A percentile compares a stretch with the other conserved stretches of the same genome.
Conservation (phyloP, 192 early-diverging fungal genomes). For the Glomus cerebriforme region DNA sequence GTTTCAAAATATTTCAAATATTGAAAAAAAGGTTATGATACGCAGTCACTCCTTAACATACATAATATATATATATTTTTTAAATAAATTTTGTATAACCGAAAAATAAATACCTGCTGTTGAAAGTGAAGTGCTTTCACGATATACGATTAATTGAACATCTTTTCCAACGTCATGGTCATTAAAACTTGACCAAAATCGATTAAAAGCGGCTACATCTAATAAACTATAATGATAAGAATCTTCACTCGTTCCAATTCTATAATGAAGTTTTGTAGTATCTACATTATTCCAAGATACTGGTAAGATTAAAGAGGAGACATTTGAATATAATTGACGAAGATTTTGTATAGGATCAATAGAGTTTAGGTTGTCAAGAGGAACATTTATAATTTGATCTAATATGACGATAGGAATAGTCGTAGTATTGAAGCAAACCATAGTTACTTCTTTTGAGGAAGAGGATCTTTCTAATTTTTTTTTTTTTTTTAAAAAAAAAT, state of each 20-base stretch:
- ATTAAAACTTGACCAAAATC: conserved; percentile 6
- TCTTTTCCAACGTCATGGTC: not conserved
- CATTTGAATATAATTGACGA: conserved; percentile 7
- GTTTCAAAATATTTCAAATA: too few relatives aligned
- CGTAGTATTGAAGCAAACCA: not conserved
- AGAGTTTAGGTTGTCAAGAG: not conserved
- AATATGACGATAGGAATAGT: not conserved
- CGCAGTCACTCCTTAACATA: too few relatives aligned
- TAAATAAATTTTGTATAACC: not conserved
- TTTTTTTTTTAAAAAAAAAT: not conserved
- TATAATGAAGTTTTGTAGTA: not conserved
- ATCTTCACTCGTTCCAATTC: conserved; percentile 3
- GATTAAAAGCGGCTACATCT: not conserved
- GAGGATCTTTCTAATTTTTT: too few relatives aligned
- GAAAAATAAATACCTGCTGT: not conserved
- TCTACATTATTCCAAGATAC: not conserved
- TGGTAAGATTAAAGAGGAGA: not conserved
- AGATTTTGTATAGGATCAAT: not conserved
- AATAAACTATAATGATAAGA: not conserved
- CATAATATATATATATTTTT: too few relatives aligned
- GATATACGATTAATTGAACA: conserved; percentile 2
- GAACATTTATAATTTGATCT: not conserved
- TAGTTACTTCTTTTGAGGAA: not conserved
- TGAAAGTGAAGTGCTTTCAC: not conserved
- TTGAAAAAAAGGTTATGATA: too few relatives aligned